These are phyloP conservation scores for Colletotrichum sp. DNA, from an alignment of 2,329 filamentous ascomycete genomes.

Conservation along the genomic window DNA sequence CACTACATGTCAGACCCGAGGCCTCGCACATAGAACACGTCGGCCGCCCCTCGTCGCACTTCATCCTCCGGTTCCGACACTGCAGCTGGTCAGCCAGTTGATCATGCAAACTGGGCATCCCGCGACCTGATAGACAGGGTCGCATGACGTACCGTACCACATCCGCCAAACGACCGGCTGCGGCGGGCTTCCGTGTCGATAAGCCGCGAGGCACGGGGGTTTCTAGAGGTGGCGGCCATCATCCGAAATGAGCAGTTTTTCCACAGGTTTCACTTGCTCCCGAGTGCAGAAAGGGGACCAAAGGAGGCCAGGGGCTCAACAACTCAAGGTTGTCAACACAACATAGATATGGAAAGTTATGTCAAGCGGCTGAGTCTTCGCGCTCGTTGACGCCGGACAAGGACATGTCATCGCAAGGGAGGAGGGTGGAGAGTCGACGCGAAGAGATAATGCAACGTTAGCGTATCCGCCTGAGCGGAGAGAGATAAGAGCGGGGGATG, in stretches of 20 bases:
- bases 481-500: not conserved
- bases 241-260: not conserved
- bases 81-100: slow-evolving; percentile 16
- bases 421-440: not conserved
- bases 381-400: not conserved
- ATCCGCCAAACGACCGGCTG: slow-evolving; percentile 28
- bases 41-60: slow-evolving; percentile 41
- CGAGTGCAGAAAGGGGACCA: not conserved
- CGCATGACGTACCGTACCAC: slow-evolving; percentile 5
- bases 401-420: not conserved
- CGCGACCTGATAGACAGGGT: not conserved
- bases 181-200: not conserved
- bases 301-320: not conserved
- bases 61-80: slow-evolving; percentile 41
- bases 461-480: not conserved
- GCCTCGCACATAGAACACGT: slow-evolving; percentile 34
- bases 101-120: not conserved
- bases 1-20: slow-evolving; percentile 32
- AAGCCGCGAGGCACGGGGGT: not conserved
- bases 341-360: not conserved
- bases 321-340: not conserved
- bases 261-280: not conserved
- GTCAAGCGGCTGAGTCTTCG: not conserved
- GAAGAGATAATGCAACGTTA: not conserved
- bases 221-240: not conserved